A percentile compares a stretch with the other conserved stretches of the same genome.
These are phyloP conservation scores for Galium porrigens DNA, from an alignment of 305 asterid species.

Conservation along the genomic window DNA sequence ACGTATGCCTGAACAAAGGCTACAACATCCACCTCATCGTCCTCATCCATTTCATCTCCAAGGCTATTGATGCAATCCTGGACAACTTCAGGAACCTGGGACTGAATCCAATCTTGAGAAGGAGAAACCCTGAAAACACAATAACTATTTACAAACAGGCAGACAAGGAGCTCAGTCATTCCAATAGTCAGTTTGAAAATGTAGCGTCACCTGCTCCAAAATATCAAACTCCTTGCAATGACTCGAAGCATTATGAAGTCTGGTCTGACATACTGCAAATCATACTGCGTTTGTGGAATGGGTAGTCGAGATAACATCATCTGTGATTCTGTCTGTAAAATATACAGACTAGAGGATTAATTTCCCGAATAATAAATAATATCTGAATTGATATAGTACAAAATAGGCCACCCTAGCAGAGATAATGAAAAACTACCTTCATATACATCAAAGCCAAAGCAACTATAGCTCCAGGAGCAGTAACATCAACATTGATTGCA, in stretches of 20 bases:
- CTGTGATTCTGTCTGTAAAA: conserved; percentile 72
- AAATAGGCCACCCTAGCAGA: not conserved
- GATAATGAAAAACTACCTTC: conserved; percentile 43
- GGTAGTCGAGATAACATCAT: conserved; percentile 61
- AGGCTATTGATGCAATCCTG: conserved; percentile 41
- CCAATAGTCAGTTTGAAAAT: not conserved
- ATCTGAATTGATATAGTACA: conserved; percentile 4
- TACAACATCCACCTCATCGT: conserved; percentile 59
- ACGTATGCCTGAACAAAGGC: conserved; percentile 76
- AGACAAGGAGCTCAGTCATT: conserved; percentile 4
- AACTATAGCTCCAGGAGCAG: conserved; percentile 87
- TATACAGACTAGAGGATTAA: conserved; percentile 9
- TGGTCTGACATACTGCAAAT: conserved; percentile 84
- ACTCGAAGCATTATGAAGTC: conserved; percentile 85
- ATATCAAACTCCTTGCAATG: conserved; percentile 70
- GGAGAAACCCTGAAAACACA: conserved; percentile 45
- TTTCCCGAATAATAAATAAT: conserved; percentile 11
- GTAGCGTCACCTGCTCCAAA: conserved; percentile 71
- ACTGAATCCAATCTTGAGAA: conserved; percentile 76
- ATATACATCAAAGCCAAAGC: conserved; percentile 76
- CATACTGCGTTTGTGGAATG: conserved; percentile 76
- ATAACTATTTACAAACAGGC: conserved; percentile 5
- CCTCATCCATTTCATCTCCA: conserved; percentile 54
- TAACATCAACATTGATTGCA: conserved; percentile 66
- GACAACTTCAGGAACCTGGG: conserved; percentile 64